Evolutionary conservation across 768 basidiomycete species (phyloP).

Genomic region (Phanerochaete carnosa): DNA sequence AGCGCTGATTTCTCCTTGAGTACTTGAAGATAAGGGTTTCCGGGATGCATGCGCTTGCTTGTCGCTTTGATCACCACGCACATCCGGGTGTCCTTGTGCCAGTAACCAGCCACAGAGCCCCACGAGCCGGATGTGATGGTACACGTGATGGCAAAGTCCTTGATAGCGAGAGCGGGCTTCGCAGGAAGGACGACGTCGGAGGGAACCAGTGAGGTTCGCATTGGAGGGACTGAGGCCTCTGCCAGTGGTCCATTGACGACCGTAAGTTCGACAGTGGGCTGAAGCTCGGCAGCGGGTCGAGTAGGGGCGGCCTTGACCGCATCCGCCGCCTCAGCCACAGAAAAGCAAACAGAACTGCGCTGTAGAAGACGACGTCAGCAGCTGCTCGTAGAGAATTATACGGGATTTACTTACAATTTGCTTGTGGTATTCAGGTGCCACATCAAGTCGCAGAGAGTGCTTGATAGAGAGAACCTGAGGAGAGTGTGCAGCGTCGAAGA

Average conservation of each 20-base stretch:
- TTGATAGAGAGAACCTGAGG: not conserved
- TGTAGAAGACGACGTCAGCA: not conserved
- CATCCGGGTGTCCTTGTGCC: not conserved
- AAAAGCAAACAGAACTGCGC: not conserved
- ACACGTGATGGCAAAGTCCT: not conserved
- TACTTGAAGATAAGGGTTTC: not conserved
- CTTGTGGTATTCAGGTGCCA: not conserved
- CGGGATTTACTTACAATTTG: not conserved
- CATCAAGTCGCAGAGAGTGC: not conserved
- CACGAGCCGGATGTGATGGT: not conserved
- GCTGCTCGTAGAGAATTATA: not conserved
- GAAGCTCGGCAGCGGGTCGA: not conserved
- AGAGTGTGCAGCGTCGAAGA: not conserved
- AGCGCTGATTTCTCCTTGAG: constrained; percentile 1
- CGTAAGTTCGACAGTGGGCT: not conserved
- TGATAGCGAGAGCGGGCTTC: not conserved
- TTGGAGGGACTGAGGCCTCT: not conserved
- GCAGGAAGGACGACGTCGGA: not conserved
- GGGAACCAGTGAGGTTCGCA: too few species aligned
- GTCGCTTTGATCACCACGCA: not conserved
- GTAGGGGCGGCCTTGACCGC: not conserved
- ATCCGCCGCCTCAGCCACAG: not conserved
- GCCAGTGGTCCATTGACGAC: too few species aligned
- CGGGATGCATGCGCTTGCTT: not conserved
- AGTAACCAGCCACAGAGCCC: not conserved